These are phyloP conservation scores for Kluyveromyces marxianus DNA, from an alignment of 1,139 yeast species.

Conservation along the genomic window DNA sequence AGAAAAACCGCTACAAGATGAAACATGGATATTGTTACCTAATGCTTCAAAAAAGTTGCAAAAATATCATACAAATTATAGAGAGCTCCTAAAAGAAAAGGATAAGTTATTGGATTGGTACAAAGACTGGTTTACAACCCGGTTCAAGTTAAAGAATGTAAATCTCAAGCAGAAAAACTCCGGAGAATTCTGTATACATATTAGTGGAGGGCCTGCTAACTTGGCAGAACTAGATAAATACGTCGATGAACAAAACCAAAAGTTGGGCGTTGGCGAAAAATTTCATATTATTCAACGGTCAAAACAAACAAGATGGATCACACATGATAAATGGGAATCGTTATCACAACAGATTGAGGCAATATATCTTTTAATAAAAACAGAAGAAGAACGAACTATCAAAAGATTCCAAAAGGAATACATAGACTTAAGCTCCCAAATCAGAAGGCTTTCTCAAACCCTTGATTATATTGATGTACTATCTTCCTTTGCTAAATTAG, in stretches of 20 bases:
- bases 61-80: slow-evolving; percentile 13
- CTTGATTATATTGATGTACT: slow-evolving; percentile 69
- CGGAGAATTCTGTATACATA: slow-evolving; percentile 22
- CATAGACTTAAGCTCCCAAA: slow-evolving; percentile 22
- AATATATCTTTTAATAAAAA: slow-evolving; percentile 19
- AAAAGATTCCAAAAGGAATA: slow-evolving; percentile 25
- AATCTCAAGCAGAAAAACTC: slow-evolving; percentile 20
- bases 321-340: slow-evolving; percentile 31
- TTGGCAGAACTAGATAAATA: slow-evolving; percentile 17
- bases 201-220: slow-evolving; percentile 16
- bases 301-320: slow-evolving; percentile 29
- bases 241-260: slow-evolving; percentile 12
- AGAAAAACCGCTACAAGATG: neutral
- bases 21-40: slow-evolving; percentile 17
- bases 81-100: slow-evolving; percentile 14
- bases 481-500: slow-evolving; percentile 62
- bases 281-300: slow-evolving; percentile 25
- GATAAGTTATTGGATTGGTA: slow-evolving; percentile 19
- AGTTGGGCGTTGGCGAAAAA: neutral
- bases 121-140: slow-evolving; percentile 12
- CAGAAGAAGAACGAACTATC: slow-evolving; percentile 29
- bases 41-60: slow-evolving; percentile 15
- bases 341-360: slow-evolving; percentile 31
- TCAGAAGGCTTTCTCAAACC: slow-evolving; percentile 30
- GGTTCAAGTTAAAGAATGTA: slow-evolving; percentile 19